These are phyloP conservation scores for Daldinia sp. DNA, from an alignment of 2,329 filamentous ascomycete species.

Conservation along the genomic window DNA sequence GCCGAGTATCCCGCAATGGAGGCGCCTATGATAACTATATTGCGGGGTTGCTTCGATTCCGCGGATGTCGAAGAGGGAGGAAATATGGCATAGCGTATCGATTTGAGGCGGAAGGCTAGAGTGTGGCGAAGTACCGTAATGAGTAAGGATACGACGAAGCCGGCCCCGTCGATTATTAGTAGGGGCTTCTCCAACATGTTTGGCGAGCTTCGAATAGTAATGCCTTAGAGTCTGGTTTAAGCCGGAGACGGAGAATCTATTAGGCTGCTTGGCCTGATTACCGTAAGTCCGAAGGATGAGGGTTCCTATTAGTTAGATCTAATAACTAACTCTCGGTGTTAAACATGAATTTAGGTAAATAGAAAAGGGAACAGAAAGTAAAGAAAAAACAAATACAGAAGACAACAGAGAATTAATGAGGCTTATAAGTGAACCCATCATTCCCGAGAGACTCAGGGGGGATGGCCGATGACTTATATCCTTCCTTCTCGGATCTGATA, in stretches of 20 bases:
- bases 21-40: slow-evolving; percentile 68
- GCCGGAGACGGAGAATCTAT: slow-evolving; percentile 20
- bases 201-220: not conserved
- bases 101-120: slow-evolving; percentile 35
- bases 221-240: not conserved
- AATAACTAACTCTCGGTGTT: not conserved
- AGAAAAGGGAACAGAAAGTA: not conserved
- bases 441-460: not conserved
- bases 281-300: slow-evolving; percentile 13
- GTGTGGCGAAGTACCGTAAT: slow-evolving; percentile 35
- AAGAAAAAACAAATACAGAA: not conserved
- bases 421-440: too few species aligned
- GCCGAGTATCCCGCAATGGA: slow-evolving; percentile 68
- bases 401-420: not conserved
- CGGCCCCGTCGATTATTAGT: slow-evolving; percentile 36
- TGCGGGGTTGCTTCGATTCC: slow-evolving; percentile 49
- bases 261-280: not conserved
- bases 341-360: not conserved
- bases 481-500: slow-evolving; percentile 45
- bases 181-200: slow-evolving; percentile 42
- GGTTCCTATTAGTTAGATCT: not conserved
- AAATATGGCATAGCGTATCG: slow-evolving; percentile 33
- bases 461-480: not conserved
- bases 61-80: slow-evolving; percentile 19
- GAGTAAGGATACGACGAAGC: slow-evolving; percentile 31